Conservation (phyloP, 768 basidiomycete genomes). For the Russula lepida region DNA sequence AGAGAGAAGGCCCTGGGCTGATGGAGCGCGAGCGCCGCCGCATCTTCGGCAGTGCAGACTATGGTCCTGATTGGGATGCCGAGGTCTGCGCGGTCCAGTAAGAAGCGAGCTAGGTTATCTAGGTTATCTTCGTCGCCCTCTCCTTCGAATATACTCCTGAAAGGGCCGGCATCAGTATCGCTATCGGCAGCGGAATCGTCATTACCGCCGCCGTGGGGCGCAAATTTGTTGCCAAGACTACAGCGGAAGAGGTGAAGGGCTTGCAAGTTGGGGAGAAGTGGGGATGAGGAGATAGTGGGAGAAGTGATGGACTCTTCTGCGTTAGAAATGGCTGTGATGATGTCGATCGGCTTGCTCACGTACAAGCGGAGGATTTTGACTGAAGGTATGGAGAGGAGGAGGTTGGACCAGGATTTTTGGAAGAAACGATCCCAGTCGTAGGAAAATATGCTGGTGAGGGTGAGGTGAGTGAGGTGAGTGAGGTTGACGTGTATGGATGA, state of each 20-base stretch:
- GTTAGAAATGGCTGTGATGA: neutral
- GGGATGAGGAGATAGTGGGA: neutral
- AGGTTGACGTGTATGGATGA: slow-evolving; percentile 4
- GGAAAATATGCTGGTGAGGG: neutral
- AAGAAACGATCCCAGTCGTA: slow-evolving; percentile 13
- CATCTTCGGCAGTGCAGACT: neutral
- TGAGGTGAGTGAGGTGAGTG: slow-evolving; percentile 8
- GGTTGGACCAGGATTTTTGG: neutral
- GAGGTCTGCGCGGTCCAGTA: neutral
- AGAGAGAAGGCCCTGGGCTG: neutral
- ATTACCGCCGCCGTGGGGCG: neutral
- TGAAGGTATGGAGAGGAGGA: neutral
- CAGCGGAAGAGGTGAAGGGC: slow-evolving; percentile 2
- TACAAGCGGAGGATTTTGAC: slow-evolving; percentile 1
- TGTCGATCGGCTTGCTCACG: neutral
- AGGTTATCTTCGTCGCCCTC: neutral
- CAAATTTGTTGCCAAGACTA: neutral
- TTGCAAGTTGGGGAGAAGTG: neutral
- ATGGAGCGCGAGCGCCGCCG: neutral
- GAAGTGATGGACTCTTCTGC: neutral
- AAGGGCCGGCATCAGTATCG: neutral
- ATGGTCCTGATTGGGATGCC: slow-evolving; percentile 3
- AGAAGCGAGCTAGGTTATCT: neutral
- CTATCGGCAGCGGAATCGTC: neutral
- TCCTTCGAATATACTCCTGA: neutral